Evolutionary conservation across 1,284 basidiomycete species (phyloP), one percentile per base, ranked within the genome.

Genomic region (Malassezia psittaci): DNA sequence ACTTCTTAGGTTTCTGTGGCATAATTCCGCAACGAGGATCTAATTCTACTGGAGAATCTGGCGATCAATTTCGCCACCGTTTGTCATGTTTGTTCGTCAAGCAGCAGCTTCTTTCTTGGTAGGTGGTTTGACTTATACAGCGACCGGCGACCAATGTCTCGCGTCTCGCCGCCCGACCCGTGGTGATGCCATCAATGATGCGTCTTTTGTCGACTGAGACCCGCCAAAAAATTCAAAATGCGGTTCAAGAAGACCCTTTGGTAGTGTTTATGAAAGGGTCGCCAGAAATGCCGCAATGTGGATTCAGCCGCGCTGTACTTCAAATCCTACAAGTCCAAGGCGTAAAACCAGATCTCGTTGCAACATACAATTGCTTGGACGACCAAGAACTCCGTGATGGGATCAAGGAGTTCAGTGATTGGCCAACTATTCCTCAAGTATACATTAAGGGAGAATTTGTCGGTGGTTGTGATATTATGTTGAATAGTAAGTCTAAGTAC

Each of bases 361-460:
- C 51, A 18, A 85, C 89, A 6, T 96, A 86, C 77, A 87, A 96
- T 76, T 88, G 91, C 45, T 79, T 96, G 53, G 87, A 83, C 71
- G 91, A 98, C 75, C 76, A 80, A 40, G 88, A 96, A 68, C 77
- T 93, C 48, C 78, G 89, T 59, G 82, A 77, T 68, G 83, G 83
- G 3, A 93, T 96, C 75, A 96, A 98, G 78, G 90, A 96, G 76
- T 96, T 88, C 76, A 93, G 89, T 44, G 88, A 69, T 37, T 98
- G 93, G 93, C 93, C 93, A 15, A 98, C 93, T 16, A 86, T 98
- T 63, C 94, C 94, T 11, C 93, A 98, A 76, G 78, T 98, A 9
- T 98, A 94, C 73, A 81, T 96, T 39, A 84, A 88, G 55, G 90
- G 91, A 24, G 90, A 96, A 74, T 98, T 98, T 69, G 81, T 96